Evolutionary conservation across 2,329 filamentous ascomycete species (phyloP), one percentile per base, ranked within the genome.

Genomic region (Berkeleyomyces basicola): DNA sequence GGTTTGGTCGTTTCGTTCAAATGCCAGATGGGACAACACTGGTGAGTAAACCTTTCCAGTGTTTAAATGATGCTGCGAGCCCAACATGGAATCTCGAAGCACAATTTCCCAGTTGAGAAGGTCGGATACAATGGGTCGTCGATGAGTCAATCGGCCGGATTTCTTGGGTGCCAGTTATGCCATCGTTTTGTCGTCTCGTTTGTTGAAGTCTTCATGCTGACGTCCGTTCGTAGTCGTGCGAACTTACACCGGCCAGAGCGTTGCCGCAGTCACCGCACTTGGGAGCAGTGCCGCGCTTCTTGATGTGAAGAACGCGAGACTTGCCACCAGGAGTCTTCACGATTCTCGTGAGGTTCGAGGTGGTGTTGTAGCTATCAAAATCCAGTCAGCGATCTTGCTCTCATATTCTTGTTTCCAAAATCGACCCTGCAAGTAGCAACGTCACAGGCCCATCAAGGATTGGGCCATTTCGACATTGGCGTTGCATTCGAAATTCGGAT

Each of bases 251-350:
- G 75, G 90, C 85, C 74, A 99, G 87, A 83, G 97, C 97, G 81
- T 84, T 85, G 75, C 93, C 93, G 76, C 95, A 99, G 84, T 99
- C 93, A 84, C 95, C 89, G 77, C 93, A 99, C 84, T 99, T 99
- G 75, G 93, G 93, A 69, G 91, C 88, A 76, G 90, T 95, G 72
- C 91, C 93, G 77, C 86, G 88, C 90, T 99, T 99, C 88, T 97
- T 97, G 83, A 96, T 91, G 87, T 99, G 92, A 72, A 97, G 88
- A 76, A 96, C 86, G 77, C 93, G 86, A 74, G 96, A 86, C 77
- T 92, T 84, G 77, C 93, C 93, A 77, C 93, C 95, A 70, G 95
- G 93, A 70, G 93, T 99, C 85, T 93, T 93, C 79, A 96, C 78
- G 74, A 95, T 83, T 76, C 93, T 88, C 77, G 93, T 92, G 79